Percentiles rank a stretch among this genome's conserved stretches.
Evolutionary conservation across 1,284 basidiomycete genomes (phyloP).

Genomic region (Tilletia horrida): DNA sequence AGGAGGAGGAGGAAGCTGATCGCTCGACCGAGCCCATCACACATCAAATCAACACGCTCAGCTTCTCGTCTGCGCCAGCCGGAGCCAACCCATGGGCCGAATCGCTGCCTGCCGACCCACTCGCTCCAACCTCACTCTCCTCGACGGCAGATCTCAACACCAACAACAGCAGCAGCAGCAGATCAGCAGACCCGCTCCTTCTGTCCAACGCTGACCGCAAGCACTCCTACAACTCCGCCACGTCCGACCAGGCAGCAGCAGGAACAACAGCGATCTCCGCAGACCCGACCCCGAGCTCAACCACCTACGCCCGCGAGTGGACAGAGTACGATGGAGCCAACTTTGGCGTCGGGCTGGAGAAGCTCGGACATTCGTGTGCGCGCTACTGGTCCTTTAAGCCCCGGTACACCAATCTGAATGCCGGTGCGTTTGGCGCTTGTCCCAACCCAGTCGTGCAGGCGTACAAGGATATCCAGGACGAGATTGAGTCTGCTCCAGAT

Average conservation of each 20-base stretch:
- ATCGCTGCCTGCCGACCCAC: not conserved
- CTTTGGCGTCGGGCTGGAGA: slow-evolving; percentile 14
- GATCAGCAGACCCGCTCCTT: not conserved
- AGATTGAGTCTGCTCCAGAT: slow-evolving; percentile 12
- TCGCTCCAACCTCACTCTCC: slow-evolving; percentile 4
- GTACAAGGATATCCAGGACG: slow-evolving; percentile 15
- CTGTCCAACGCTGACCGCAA: not conserved
- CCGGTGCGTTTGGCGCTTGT: slow-evolving; percentile 11
- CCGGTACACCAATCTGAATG: slow-evolving; percentile 12
- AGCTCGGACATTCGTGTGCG: slow-evolving; percentile 1
- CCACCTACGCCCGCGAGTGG: slow-evolving; percentile 5
- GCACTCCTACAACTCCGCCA: not conserved
- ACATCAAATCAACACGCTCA: not conserved
- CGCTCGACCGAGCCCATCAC: not conserved
- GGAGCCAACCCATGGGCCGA: slow-evolving; percentile 9
- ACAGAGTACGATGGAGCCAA: slow-evolving; percentile 8
- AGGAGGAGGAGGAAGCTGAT: not conserved
- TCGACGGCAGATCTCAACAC: not conserved
- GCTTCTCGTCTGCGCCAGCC: slow-evolving; percentile 7
- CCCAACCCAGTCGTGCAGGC: slow-evolving; percentile 3
- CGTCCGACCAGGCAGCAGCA: not conserved
- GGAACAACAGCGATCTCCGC: not conserved
- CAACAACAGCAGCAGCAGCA: not conserved
- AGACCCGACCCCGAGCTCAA: not conserved
- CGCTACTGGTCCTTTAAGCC: slow-evolving; percentile 9